phyloP scores from a whole-genome alignment of 305 asterid species.

The Stenogyne calaminthoides region DNA sequence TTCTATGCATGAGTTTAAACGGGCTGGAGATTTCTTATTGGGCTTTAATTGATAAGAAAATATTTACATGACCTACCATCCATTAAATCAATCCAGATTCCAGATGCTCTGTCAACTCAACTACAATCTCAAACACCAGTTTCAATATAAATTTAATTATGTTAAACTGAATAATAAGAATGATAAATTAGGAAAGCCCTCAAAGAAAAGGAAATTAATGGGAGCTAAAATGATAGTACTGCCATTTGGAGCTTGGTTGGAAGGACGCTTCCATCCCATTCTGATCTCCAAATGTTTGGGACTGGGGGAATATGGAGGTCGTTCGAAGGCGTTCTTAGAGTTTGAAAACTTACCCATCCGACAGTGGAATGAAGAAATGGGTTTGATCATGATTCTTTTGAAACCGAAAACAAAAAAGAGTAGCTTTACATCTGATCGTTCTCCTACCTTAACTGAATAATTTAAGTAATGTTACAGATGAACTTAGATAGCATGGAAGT shows the following conservation, averaged over 20 bases:
- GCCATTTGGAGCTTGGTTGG: background rate
- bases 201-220: too few relatives aligned
- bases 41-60: too few relatives aligned
- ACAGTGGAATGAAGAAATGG: background rate
- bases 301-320: background rate
- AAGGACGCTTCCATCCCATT: background rate
- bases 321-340: background rate
- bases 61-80: background rate
- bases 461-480: constrained; percentile 18
- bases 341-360: background rate
- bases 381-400: background rate
- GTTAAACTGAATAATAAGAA: background rate
- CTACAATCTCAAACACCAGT: background rate
- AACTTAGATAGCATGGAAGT: background rate
- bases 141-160: background rate
- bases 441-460: constrained; percentile 26
- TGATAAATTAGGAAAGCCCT: background rate
- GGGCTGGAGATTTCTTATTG: background rate
- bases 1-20: background rate
- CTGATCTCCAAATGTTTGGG: background rate
- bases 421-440: constrained; percentile 14
- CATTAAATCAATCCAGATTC: background rate
- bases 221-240: too few relatives aligned
- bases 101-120: background rate
- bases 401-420: background rate